These are phyloP conservation scores for Persicaria tinctoria DNA, from an alignment of 148 eudicot species.

Conservation along the genomic window DNA sequence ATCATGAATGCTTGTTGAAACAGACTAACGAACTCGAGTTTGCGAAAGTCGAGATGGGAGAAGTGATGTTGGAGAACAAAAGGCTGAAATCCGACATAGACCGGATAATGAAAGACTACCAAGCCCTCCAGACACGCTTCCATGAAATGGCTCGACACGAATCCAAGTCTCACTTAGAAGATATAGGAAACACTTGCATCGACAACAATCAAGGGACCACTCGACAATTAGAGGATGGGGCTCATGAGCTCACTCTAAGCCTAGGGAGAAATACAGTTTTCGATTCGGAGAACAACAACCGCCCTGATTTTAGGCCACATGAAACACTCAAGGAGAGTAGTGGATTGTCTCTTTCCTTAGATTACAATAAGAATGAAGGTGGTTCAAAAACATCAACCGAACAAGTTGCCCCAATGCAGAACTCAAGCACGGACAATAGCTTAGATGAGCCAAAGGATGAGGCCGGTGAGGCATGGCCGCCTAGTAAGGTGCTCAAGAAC, in stretches of 20 bases:
- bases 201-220: not conserved
- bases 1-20: too few species aligned
- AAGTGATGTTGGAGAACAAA: constrained; percentile 71
- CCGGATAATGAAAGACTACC: constrained; percentile 50
- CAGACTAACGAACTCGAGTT: constrained; percentile 46
- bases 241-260: constrained; percentile 13
- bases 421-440: not conserved
- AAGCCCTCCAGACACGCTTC: constrained; percentile 49
- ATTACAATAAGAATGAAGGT: not conserved
- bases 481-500: constrained; percentile 34
- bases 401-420: not conserved
- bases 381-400: not conserved
- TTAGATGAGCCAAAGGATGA: not conserved
- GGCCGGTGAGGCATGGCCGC: constrained; percentile 33
- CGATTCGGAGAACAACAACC: not conserved
- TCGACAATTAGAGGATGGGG: constrained; percentile 17
- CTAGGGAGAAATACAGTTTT: not conserved
- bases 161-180: too few species aligned
- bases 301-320: too few species aligned
- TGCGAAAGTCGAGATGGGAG: constrained; percentile 57
- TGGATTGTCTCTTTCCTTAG: not conserved
- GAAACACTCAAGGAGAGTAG: not conserved
- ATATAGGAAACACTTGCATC: too few species aligned
- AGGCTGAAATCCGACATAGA: constrained; percentile 45
- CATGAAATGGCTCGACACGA: constrained; percentile 19